Evolutionary conservation across 2,329 filamentous ascomycete species (phyloP), one percentile per base, ranked within the genome.

Genomic region (Paracorniculantispora psalliotae): DNA sequence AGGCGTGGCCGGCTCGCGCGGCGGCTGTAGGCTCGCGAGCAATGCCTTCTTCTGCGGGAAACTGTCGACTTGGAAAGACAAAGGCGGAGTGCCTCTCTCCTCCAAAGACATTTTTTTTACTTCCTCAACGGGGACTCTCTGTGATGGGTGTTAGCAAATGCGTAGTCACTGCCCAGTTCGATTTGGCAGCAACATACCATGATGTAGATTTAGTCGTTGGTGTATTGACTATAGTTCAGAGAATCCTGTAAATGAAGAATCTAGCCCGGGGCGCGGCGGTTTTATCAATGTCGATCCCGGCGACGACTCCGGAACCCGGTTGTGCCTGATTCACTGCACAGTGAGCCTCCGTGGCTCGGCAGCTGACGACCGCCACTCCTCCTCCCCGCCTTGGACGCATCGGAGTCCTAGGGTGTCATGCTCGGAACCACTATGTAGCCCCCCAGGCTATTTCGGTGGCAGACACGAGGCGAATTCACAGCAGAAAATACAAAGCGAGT

Each of bases 1-100:
- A 0, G 63, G 23, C 2, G 64, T 19, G 0, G 43, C 28, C 1
- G 78, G 78, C 7, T 67, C 57, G 3, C 44, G 67, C 0, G 80
- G 81, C 0, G 80, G 78, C 4, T 74, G 67, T 12, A 84, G 68
- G 49, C 75, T 78, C 63, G 82, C 67, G 3, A 83, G 55, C 1
- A 83, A 64, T 1, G 76, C 35, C 8, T 43, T 50, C 46, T 57
- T 50, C 13, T 23, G n/a, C 6, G 54, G 46, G 8, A 43, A 23
- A 19, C 33, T 50, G 46, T 57, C 12, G 10, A 57, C 3, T 43
- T 50, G 10, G n/a, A 57, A 23, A 8, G n/a, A 10, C 13, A 33
- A 6, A 2, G 46, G 7, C 19, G 26, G 26, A 8, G 12, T n/a
- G 30, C 3, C 12, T 12, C 2, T 30, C 9, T 26, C 19, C 4